Evolutionary conservation across 495 filamentous ascomycete genomes (phyloP).

Genomic region (Xylaria curta): DNA sequence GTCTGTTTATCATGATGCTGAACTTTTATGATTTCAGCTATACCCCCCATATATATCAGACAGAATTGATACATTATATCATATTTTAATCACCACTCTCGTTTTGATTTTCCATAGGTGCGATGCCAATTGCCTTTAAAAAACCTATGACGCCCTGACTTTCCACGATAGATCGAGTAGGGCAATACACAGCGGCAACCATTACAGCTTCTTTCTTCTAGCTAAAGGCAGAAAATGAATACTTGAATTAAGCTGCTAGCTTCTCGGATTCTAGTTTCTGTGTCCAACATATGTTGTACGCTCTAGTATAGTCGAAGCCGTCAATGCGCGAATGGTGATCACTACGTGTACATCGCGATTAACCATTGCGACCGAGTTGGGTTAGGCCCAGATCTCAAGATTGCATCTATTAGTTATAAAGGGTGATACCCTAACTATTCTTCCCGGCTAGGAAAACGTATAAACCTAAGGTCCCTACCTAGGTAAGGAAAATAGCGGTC

Average conservation of each 20-base stretch:
- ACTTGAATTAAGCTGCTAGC: neutral
- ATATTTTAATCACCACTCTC: conserved; percentile 7
- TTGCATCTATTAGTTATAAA: neutral
- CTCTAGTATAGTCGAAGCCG: neutral
- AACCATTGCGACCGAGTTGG: neutral
- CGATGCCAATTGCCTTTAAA: neutral
- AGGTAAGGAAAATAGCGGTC: neutral
- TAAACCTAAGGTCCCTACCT: neutral
- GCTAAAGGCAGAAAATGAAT: too few species aligned
- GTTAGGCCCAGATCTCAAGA: neutral
- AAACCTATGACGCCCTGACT: conserved; percentile 25
- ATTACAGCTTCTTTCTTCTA: neutral
- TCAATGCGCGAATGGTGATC: conserved; percentile 5
- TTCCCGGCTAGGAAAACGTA: neutral
- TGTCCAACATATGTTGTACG: neutral
- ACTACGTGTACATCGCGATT: neutral
- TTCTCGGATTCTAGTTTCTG: neutral
- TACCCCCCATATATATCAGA: neutral
- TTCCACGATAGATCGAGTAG: neutral
- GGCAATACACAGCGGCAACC: neutral
- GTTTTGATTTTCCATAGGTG: neutral
- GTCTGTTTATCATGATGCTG: neutral
- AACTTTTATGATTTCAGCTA: neutral
- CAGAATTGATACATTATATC: neutral
- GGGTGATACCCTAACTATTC: neutral